A percentile compares a stretch with the other conserved stretches of the same genome.
These are phyloP conservation scores for Podospora pseudopauciseta DNA, from an alignment of 495 filamentous ascomycete genomes.

Conservation along the genomic window DNA sequence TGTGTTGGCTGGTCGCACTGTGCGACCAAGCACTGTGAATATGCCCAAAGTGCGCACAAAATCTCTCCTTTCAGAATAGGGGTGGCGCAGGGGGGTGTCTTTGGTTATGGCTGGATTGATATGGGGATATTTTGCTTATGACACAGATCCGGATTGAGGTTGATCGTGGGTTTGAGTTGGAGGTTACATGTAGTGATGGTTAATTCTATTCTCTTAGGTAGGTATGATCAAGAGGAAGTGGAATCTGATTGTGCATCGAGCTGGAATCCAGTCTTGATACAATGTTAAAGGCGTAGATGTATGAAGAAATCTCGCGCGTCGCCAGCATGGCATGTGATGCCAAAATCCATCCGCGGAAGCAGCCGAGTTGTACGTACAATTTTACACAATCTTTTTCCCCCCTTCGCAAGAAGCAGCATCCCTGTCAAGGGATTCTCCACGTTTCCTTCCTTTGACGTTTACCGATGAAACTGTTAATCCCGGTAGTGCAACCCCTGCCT, in stretches of 20 bases:
- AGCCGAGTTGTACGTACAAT: background rate
- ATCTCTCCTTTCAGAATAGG: background rate
- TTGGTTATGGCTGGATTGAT: background rate
- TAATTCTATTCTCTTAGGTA: too few species aligned
- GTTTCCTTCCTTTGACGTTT: background rate
- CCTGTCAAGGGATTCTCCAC: background rate
- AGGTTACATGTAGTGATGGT: too few species aligned
- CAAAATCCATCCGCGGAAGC: background rate
- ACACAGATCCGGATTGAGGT: background rate
- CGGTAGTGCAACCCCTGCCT: background rate
- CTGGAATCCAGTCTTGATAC: too few species aligned
- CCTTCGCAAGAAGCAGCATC: background rate
- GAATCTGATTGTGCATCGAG: too few species aligned
- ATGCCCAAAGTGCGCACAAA: background rate
- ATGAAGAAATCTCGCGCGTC: background rate
- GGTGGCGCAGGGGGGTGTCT: background rate
- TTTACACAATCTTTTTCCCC: background rate
- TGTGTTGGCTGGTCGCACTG: background rate
- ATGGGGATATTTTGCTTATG: background rate
- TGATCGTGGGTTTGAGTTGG: too few species aligned
- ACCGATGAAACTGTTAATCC: background rate
- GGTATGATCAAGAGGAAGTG: too few species aligned
- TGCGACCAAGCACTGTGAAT: background rate
- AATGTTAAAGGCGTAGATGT: too few species aligned
- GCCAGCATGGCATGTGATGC: background rate